A percentile compares a stretch with the other conserved stretches of the same genome.
Conservation (phyloP, 495 filamentous ascomycete genomes). For the Hypoxylon perforatum region DNA sequence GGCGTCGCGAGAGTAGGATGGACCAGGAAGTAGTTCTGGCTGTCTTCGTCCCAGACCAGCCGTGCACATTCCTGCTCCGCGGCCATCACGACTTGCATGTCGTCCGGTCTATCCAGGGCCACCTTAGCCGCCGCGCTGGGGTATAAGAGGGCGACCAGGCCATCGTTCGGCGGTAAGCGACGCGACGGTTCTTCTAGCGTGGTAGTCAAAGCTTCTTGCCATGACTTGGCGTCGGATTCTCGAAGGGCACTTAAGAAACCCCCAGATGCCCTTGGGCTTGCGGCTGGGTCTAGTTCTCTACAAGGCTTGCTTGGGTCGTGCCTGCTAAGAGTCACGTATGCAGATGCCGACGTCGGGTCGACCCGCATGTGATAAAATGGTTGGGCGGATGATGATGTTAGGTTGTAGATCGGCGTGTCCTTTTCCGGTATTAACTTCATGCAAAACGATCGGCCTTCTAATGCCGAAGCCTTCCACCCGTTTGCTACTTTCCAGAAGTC, state of each 20-base stretch:
- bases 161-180: conserved; percentile 70
- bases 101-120: conserved; percentile 73
- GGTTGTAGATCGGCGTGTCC: conserved; percentile 63
- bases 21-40: conserved; percentile 72
- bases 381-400: conserved; percentile 57
- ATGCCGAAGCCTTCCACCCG: conserved; percentile 62
- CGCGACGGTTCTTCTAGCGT: conserved; percentile 68
- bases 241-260: conserved; percentile 55
- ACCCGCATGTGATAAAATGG: conserved; percentile 65
- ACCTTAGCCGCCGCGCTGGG: conserved; percentile 75
- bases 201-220: conserved; percentile 68
- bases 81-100: conserved; percentile 68
- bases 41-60: conserved; percentile 74
- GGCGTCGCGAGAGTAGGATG: conserved; percentile 74
- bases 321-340: conserved; percentile 61
- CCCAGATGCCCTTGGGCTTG: conserved; percentile 30
- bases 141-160: conserved; percentile 78
- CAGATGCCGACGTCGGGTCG: conserved; percentile 65
- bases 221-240: conserved; percentile 54
- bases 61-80: conserved; percentile 78
- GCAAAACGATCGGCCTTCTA: conserved; percentile 63
- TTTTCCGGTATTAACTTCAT: conserved; percentile 58
- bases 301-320: conserved; percentile 64
- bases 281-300: conserved; percentile 45
- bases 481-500: conserved; percentile 66